Percentiles rank a stretch among this genome's conserved stretches.
These are phyloP conservation scores for Mitragyna speciosa DNA, from an alignment of 257 asterid species.

Conservation along the genomic window DNA sequence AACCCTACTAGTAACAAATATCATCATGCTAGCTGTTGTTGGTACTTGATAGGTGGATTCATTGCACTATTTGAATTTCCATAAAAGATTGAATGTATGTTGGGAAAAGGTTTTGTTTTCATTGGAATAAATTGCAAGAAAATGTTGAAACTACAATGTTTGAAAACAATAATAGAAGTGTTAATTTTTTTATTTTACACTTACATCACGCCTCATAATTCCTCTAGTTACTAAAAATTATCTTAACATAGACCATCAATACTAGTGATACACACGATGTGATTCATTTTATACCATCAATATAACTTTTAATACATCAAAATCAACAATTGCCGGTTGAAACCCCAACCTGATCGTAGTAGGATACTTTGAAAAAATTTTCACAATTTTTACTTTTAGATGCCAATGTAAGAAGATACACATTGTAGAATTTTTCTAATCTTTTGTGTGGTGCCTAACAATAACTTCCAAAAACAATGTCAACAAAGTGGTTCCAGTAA, in stretches of 20 bases:
- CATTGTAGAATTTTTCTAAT: neutral
- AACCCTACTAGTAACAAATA: neutral
- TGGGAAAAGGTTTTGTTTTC: neutral
- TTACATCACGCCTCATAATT: neutral
- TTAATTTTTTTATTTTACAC: neutral
- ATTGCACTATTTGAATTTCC: neutral
- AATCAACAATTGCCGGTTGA: neutral
- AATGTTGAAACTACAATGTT: neutral
- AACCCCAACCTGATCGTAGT: too few relatives aligned
- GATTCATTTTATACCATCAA: neutral
- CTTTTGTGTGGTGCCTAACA: neutral
- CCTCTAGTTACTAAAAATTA: too few relatives aligned
- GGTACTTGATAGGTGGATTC: neutral
- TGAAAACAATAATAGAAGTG: neutral
- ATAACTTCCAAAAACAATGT: neutral
- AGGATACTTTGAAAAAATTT: neutral
- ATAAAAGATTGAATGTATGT: neutral
- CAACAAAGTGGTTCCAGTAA: slow-evolving; percentile 12
- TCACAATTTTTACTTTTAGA: neutral
- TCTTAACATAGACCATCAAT: too few relatives aligned
- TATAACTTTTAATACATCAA: too few relatives aligned
- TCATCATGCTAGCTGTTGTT: neutral
- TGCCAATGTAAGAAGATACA: neutral
- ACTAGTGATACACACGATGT: neutral
- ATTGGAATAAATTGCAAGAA: neutral